A percentile compares a stretch with the other conserved stretches of the same genome.
These are phyloP conservation scores for Fomitopsis palustris DNA, from an alignment of 1,284 basidiomycete species.

Conservation along the genomic window DNA sequence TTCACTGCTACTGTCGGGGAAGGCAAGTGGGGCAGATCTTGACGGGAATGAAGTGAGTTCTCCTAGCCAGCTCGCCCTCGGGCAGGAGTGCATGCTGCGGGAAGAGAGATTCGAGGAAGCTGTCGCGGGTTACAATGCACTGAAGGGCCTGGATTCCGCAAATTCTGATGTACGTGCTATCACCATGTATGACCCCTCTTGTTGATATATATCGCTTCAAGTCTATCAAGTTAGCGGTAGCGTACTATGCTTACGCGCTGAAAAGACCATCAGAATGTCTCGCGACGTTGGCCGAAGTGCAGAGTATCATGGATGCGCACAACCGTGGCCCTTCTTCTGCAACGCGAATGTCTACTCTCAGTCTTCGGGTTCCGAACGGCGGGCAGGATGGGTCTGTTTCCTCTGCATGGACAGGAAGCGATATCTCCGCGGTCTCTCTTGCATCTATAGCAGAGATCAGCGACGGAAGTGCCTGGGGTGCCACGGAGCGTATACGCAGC, in stretches of 20 bases:
- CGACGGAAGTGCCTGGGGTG: conserved; percentile 64
- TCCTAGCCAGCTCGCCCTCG: conserved; percentile 42
- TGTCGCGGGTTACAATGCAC: conserved; percentile 41
- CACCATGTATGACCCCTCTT: neutral
- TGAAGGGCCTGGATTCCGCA: conserved; percentile 48
- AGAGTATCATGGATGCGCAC: conserved; percentile 48
- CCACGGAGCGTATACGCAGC: conserved; percentile 61
- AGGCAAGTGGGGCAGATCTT: conserved; percentile 29
- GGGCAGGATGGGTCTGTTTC: conserved; percentile 38
- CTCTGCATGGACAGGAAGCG: conserved; percentile 46
- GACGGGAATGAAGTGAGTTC: conserved; percentile 40
- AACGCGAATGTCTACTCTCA: conserved; percentile 40
- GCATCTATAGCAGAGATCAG: conserved; percentile 45
- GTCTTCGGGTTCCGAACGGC: conserved; percentile 33
- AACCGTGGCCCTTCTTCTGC: conserved; percentile 44
- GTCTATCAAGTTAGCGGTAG: conserved; percentile 62
- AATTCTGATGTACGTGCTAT: conserved; percentile 55
- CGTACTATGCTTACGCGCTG: conserved; percentile 77
- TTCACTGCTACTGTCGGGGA: conserved; percentile 52
- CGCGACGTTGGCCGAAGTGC: conserved; percentile 49
- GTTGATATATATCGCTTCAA: conserved; percentile 23
- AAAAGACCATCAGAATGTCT: conserved; percentile 65
- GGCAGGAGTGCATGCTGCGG: conserved; percentile 51
- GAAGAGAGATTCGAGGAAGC: conserved; percentile 56
- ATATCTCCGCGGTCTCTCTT: conserved; percentile 38